Evolutionary conservation across 192 early-diverging fungal genomes (phyloP).

Genomic region (Fimicolochytrium jonesii): DNA sequence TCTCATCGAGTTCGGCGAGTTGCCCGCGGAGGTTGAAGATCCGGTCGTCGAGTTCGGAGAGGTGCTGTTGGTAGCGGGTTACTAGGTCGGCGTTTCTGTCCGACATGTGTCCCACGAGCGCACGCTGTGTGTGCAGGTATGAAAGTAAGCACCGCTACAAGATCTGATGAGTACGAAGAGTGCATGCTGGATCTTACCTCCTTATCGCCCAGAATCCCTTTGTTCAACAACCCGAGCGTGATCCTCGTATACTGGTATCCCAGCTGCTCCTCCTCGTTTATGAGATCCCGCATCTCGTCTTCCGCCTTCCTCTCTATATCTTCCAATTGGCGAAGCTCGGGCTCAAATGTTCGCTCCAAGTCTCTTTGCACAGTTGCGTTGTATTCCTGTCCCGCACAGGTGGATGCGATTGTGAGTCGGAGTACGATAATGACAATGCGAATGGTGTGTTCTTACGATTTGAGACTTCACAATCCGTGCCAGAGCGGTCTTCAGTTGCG

Average conservation of each 20-base stretch:
- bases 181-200: constrained; percentile 14
- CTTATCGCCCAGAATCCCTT: not conserved
- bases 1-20: constrained; percentile 21
- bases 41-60: constrained; percentile 9
- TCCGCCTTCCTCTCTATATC: constrained; percentile 1
- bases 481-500: constrained; percentile 16
- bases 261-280: constrained; percentile 21
- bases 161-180: no score
- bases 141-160: no score
- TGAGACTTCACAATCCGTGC: not conserved
- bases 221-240: not conserved
- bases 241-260: constrained; percentile 5
- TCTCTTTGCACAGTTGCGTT: not conserved
- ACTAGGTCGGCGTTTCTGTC: no score
- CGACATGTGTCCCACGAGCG: no score
- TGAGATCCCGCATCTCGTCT: constrained; percentile 2
- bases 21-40: constrained; percentile 19
- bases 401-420: not conserved
- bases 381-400: constrained; percentile 4
- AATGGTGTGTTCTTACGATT: not conserved
- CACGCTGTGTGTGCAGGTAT: no score
- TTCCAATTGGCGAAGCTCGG: not conserved
- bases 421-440: no score
- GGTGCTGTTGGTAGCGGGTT: not conserved
- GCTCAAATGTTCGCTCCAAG: not conserved